Conservation (phyloP, 495 filamentous ascomycete species). For the Haplographium delicatum region DNA sequence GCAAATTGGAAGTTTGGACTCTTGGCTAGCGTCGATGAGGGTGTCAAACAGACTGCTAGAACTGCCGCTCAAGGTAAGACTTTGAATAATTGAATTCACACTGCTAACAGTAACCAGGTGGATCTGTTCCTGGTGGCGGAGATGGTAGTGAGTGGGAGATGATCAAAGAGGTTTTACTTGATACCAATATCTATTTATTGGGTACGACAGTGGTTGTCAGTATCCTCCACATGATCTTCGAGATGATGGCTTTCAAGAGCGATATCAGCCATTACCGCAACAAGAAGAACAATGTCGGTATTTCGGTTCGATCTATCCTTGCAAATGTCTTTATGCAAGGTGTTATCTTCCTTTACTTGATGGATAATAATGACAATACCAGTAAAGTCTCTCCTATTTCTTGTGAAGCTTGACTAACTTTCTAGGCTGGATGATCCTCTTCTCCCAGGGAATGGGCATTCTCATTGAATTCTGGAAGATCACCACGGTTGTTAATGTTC, state of each 20-base stretch:
- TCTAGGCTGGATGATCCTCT: conserved; percentile 87
- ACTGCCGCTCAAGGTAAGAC: conserved; percentile 47
- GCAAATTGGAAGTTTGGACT: conserved; percentile 88
- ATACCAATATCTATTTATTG: conserved; percentile 90
- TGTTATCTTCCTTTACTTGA: conserved; percentile 95
- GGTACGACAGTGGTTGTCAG: conserved; percentile 77
- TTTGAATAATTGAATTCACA: not conserved
- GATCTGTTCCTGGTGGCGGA: conserved; percentile 56
- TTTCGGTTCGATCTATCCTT: conserved; percentile 90
- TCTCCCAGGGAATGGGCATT: conserved; percentile 83
- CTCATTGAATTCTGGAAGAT: conserved; percentile 96
- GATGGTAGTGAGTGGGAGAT: conserved; percentile 87
- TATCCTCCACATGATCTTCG: conserved; percentile 90
- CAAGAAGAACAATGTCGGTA: conserved; percentile 98
- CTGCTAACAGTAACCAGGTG: conserved; percentile 39
- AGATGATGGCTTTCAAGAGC: conserved; percentile 93
- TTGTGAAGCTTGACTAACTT: not conserved
- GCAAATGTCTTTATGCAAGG: conserved; percentile 97
- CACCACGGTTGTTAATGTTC: conserved; percentile 93
- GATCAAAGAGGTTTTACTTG: conserved; percentile 88
- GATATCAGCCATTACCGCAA: conserved; percentile 94
- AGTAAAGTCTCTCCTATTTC: conserved; percentile 27
- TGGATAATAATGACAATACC: conserved; percentile 96
- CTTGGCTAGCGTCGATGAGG: conserved; percentile 78
- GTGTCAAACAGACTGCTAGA: conserved; percentile 71